Conservation (phyloP, 169 alveolate genomes). For the Perkinsus marinus region DNA sequence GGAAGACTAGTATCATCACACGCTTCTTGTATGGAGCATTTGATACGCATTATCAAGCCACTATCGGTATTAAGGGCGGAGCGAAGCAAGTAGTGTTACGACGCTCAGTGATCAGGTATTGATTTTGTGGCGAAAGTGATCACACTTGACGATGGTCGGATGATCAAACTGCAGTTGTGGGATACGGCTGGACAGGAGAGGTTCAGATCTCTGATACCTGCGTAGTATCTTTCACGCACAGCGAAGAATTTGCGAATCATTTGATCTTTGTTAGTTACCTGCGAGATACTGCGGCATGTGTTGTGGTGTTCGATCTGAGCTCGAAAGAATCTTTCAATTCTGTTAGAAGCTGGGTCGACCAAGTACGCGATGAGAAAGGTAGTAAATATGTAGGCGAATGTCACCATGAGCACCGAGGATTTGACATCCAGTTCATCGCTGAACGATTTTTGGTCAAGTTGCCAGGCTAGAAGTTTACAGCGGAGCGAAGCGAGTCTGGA, state of each 20-base stretch:
- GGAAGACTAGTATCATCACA: slow-evolving; percentile 85
- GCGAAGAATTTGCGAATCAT: slow-evolving; percentile 14
- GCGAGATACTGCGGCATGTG: slow-evolving; percentile 85
- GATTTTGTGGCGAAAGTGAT: slow-evolving; percentile 63
- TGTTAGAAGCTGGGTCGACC: slow-evolving; percentile 67
- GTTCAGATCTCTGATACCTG: slow-evolving; percentile 41
- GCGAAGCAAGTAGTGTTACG: too few species aligned
- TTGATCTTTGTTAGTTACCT: slow-evolving; percentile 48
- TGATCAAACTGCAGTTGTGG: slow-evolving; percentile 53
- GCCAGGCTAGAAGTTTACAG: too few species aligned
- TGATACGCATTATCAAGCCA: slow-evolving; percentile 72
- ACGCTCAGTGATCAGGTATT: neutral
- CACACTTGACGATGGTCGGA: slow-evolving; percentile 36
- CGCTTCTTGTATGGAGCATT: slow-evolving; percentile 83
- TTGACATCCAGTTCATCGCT: too few species aligned
- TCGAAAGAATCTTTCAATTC: slow-evolving; percentile 61
- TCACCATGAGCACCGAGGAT: too few species aligned
- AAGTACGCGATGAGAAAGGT: neutral
- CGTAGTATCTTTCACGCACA: slow-evolving; percentile 49
- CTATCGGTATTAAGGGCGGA: slow-evolving; percentile 31
- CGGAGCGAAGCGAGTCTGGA: too few species aligned
- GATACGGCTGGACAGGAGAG: slow-evolving; percentile 72
- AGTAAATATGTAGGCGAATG: too few species aligned
- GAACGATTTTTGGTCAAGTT: too few species aligned
- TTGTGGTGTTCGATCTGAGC: slow-evolving; percentile 78